A percentile compares a stretch with the other conserved stretches of the same genome.
These are phyloP conservation scores for Cyclotella distinguenda DNA, from an alignment of 108 stramenopile species.

Conservation along the genomic window DNA sequence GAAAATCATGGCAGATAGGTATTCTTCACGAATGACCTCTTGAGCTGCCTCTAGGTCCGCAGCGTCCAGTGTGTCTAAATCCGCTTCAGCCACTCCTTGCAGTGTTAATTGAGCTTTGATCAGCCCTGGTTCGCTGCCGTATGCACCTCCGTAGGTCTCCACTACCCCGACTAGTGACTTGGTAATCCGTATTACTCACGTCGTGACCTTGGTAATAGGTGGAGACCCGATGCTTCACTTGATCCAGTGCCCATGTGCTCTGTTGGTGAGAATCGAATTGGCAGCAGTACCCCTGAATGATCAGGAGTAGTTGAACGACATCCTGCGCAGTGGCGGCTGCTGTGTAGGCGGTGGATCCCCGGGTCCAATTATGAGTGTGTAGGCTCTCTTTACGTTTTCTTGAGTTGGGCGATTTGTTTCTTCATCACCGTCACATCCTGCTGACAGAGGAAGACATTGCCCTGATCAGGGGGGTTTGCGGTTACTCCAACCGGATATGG, in stretches of 20 bases:
- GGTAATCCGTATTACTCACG: not conserved
- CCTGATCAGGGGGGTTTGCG: not conserved
- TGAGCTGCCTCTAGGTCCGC: constrained; percentile 5
- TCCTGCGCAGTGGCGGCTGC: not conserved
- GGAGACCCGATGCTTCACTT: not conserved
- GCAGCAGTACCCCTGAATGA: constrained; percentile 8
- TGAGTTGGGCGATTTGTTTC: too few species aligned
- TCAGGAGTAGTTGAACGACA: not conserved
- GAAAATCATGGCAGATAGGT: not conserved
- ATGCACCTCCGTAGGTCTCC: constrained; percentile 6
- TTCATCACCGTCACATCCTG: not conserved
- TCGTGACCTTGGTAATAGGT: not conserved
- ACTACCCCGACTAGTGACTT: not conserved
- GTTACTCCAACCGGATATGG: not conserved
- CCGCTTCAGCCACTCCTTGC: not conserved
- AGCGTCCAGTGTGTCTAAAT: not conserved
- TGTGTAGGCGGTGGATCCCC: not conserved
- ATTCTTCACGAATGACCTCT: not conserved
- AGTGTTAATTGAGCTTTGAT: not conserved
- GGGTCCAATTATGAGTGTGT: not conserved
- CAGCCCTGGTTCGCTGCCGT: not conserved
- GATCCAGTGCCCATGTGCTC: constrained; percentile 3
- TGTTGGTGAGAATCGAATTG: constrained; percentile 4
- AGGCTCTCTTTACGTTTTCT: not conserved
- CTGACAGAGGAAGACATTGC: not conserved